Evolutionary conservation across 352 stramenopile species (phyloP), one percentile per base, ranked within the genome.

Genomic region (Globisporangium parvum): DNA sequence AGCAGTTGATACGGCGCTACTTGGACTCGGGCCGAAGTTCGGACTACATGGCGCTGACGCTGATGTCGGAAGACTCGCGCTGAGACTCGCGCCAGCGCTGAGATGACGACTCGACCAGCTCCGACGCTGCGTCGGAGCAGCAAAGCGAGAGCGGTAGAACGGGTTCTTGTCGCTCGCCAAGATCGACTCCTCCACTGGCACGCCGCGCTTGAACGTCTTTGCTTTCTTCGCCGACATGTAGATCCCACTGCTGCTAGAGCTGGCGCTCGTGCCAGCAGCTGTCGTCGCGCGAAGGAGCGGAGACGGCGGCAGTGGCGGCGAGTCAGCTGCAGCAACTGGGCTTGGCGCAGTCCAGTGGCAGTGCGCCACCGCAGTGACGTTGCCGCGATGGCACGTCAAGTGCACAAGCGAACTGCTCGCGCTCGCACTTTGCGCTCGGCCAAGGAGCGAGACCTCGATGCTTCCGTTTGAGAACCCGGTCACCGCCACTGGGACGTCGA

Each of bases 111-210:
- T 78, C 4, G 62, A 71, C 23, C 51, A 59, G 23, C 57, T 84
- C 41, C 65, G 65, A 8, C 72, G 65, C 21, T 71, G 53, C 20
- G 57, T 51, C 18, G 66, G 40, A 2, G 66, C 58, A 46, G 62
- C 60, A 47, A 87, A 85, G 6, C 77, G 59, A 31, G 77, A 73
- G 10, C 66, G 69, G 57, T 83, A 77, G 40, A 91, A 91, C 2
- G 70, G 80, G 37, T 88, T 91, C 53, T 72, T 77, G 23, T 82
- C 66, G 2, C 67, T 77, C 47, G 67, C 62, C n/a, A 88, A 60
- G 37, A 55, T 67, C n/a, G 66, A 69, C 20, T 75, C 65, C 10
- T 68, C 66, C 17, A 62, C 57, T 11, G 65, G 44, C 10, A 60
- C 54, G 3, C 66, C 70, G 40, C 64, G 70, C 41, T 60, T 65